These are phyloP conservation scores for Serendipita sp. DNA, from an alignment of 768 basidiomycete species.

Conservation along the genomic window DNA sequence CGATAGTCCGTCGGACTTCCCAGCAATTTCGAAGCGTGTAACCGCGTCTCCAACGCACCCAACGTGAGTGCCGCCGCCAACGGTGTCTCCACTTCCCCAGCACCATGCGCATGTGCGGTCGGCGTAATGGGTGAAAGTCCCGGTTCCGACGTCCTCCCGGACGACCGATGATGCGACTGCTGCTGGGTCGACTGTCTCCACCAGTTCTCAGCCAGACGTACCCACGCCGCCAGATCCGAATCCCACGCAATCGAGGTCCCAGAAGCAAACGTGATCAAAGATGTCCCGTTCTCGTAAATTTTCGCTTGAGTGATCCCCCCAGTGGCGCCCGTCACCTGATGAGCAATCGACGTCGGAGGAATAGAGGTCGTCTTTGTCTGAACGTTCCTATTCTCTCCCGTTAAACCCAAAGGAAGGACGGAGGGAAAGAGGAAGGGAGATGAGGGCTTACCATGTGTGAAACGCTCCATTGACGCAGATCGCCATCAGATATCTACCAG, in stretches of 20 bases:
- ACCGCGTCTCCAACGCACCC: conserved; percentile 72
- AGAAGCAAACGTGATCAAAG: conserved; percentile 59
- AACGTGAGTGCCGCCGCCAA: conserved; percentile 74
- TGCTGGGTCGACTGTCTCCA: conserved; percentile 47
- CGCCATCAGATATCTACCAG: conserved; percentile 47
- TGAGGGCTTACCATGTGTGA: conserved; percentile 49
- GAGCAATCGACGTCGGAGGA: conserved; percentile 43
- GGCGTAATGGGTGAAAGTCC: conserved; percentile 13
- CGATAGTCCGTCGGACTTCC: conserved; percentile 81
- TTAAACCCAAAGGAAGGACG: too few species aligned
- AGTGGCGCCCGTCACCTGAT: conserved; percentile 41
- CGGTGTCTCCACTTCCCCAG: conserved; percentile 24
- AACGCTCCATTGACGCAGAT: conserved; percentile 59
- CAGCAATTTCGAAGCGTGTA: conserved; percentile 57
- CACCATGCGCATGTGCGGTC: neutral
- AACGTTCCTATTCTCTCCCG: conserved; percentile 53
- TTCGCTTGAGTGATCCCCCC: conserved; percentile 47
- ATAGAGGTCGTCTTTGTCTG: conserved; percentile 51
- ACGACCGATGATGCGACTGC: neutral
- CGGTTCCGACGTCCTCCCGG: conserved; percentile 34
- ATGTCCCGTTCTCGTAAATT: conserved; percentile 66
- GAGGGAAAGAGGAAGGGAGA: too few species aligned
- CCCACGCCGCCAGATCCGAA: conserved; percentile 45
- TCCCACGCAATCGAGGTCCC: conserved; percentile 77
- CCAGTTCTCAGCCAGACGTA: conserved; percentile 66